These are phyloP conservation scores for Blepharisma stoltei DNA, from an alignment of 73 alveolate species.

Conservation along the genomic window DNA sequence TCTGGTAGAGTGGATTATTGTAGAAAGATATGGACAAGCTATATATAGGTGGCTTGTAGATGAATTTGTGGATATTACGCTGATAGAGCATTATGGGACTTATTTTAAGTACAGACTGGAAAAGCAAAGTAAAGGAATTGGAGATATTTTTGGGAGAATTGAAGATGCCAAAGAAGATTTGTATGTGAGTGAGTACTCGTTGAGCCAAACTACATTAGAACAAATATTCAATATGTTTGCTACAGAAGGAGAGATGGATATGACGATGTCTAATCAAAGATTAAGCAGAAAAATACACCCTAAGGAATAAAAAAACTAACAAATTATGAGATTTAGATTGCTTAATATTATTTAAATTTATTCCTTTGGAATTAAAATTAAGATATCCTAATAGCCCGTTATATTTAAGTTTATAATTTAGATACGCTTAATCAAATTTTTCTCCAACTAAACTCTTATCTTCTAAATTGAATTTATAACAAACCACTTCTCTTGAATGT, in stretches of 20 bases:
- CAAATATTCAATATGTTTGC: conserved; percentile 58
- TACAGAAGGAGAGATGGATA: conserved; percentile 20
- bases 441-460: too few relatives aligned
- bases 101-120: conserved; percentile 48
- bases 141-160: conserved; percentile 42
- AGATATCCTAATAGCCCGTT: too few relatives aligned
- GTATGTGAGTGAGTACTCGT: conserved; percentile 38
- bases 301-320: too few relatives aligned
- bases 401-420: too few relatives aligned
- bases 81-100: conserved; percentile 50
- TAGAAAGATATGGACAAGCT: conserved; percentile 39
- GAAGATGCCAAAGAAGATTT: conserved; percentile 42
- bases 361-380: too few relatives aligned
- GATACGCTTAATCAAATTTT: too few relatives aligned
- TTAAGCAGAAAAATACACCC: too few relatives aligned
- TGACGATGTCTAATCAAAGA: background rate
- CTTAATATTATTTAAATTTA: too few relatives aligned
- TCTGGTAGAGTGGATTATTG: conserved; percentile 38
- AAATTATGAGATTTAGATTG: too few relatives aligned
- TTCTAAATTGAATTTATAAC: too few relatives aligned
- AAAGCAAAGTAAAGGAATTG: conserved; percentile 35
- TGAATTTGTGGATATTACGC: conserved; percentile 35
- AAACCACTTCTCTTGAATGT: too few relatives aligned
- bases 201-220: conserved; percentile 51
- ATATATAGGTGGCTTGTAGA: conserved; percentile 30